Base-by-base conservation (phyloP, 192 early-diverging fungal species). In the Podila epicladia region DNA sequence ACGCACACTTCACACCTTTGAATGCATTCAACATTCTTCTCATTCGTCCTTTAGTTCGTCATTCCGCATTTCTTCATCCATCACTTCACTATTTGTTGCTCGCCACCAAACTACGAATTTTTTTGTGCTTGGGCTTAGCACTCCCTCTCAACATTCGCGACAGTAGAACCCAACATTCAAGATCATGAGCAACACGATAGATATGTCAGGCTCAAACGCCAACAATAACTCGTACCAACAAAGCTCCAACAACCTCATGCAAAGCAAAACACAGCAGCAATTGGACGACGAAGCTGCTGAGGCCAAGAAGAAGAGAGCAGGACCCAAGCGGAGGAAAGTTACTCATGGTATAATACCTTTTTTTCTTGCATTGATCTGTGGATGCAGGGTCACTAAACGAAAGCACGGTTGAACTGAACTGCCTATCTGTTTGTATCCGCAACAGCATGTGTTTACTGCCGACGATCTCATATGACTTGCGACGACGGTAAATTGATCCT, bases 401-500 rank as follows among this genome's bases (percentile, higher is more conserved):
- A 31, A 31, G 5, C 59, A 26, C 15, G 26, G 28, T 12, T 29
- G 0, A 31, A 31, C 15, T 31, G 28, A 32, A 24, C 24, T 32
- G 13, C 37, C 17, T 63, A 13, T 9, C n/a, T 64, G 24, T 49
- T 69, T 48, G 28, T 19, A n/a, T 62, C 22, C 15, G 55, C 28
- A 41, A 59, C 84, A 92, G 97, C 97, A 19, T 98, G 97, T 74
- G 93, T 97, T 24, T 97, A 95, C 75, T 98, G 97, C 86, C 88
- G 96, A 80, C 86, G 96, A 77, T 94, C 93, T 48, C 97, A 98
- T 82, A 98, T 98, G 97, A 96, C 96, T 33, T 98, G 97, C 83
- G 95, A 95, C 73, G 90, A 93, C 79, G 88, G 90, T 91, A 85
- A 65, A 4, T 45, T 15, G 41, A 12, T 45, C 41, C 41, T 12